A percentile compares a stretch with the other conserved stretches of the same genome.
Conservation (phyloP, 2,329 filamentous ascomycete species). For the Aspergillus neoniger region DNA sequence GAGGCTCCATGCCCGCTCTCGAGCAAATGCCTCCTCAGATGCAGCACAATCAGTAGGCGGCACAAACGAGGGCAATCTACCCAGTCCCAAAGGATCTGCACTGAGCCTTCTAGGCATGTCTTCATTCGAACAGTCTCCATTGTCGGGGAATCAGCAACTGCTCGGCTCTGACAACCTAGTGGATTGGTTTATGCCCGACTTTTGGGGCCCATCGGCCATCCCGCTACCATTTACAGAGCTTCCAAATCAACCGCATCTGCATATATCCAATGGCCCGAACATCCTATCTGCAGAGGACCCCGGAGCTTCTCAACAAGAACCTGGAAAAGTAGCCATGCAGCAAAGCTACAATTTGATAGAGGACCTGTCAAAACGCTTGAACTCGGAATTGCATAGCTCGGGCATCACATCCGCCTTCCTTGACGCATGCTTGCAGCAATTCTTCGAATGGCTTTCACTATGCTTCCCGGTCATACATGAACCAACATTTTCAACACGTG, state of each 20-base stretch:
- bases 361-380: slow-evolving; percentile 20
- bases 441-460: slow-evolving; percentile 18
- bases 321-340: slow-evolving; percentile 18
- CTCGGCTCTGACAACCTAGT: slow-evolving; percentile 14
- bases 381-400: slow-evolving; percentile 18
- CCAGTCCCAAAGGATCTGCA: background rate
- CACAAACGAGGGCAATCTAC: background rate
- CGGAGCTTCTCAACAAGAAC: background rate
- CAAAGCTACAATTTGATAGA: slow-evolving; percentile 22
- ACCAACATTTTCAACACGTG: slow-evolving; percentile 17
- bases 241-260: background rate
- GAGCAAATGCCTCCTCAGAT: background rate
- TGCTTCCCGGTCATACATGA: slow-evolving; percentile 22
- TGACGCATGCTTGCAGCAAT: slow-evolving; percentile 22
- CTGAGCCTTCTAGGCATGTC: background rate
- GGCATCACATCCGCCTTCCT: slow-evolving; percentile 23
- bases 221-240: slow-evolving; percentile 15
- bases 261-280: background rate
- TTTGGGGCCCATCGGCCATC: slow-evolving; percentile 7
- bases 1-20: slow-evolving; percentile 18
- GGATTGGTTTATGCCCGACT: slow-evolving; percentile 21
- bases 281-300: background rate
- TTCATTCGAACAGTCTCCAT: background rate
- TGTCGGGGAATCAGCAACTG: background rate
- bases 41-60: background rate